phyloP scores from a whole-genome alignment of 2,329 filamentous ascomycete species.

The Exophiala sideris region DNA sequence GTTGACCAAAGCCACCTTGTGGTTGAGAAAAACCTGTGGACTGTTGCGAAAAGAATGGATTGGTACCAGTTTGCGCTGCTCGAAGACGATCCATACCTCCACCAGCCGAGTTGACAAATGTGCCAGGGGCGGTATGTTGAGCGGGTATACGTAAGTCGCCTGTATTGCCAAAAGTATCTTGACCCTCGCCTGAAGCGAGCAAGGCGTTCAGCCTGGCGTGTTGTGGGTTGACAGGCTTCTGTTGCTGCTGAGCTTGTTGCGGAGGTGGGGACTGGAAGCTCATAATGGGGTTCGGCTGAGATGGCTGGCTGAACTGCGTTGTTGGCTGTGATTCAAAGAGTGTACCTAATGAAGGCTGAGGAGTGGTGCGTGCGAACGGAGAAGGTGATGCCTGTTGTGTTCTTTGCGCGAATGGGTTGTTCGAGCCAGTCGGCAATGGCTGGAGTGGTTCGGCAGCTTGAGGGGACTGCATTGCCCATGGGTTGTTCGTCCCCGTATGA shows the following conservation, averaged over 20 bases:
- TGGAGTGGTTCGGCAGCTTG: slow-evolving; percentile 64
- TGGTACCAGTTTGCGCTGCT: slow-evolving; percentile 67
- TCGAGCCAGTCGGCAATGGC: slow-evolving; percentile 87
- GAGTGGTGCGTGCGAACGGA: slow-evolving; percentile 59
- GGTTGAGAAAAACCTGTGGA: slow-evolving; percentile 60
- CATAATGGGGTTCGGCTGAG: slow-evolving; percentile 53
- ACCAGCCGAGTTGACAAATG: slow-evolving; percentile 93
- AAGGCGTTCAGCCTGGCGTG: slow-evolving; percentile 78
- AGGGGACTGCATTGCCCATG: slow-evolving; percentile 69
- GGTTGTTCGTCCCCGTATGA: slow-evolving; percentile 86
- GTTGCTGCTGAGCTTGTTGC: slow-evolving; percentile 42
- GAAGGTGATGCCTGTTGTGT: slow-evolving; percentile 34
- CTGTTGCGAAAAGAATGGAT: slow-evolving; percentile 83
- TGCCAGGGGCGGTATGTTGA: slow-evolving; percentile 93
- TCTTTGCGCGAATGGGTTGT: slow-evolving; percentile 80
- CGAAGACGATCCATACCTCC: slow-evolving; percentile 72
- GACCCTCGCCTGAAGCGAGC: slow-evolving; percentile 80
- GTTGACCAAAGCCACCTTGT: slow-evolving; percentile 32
- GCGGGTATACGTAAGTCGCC: slow-evolving; percentile 92
- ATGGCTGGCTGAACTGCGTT: slow-evolving; percentile 49
- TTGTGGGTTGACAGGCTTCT: slow-evolving; percentile 51
- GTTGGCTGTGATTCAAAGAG: slow-evolving; percentile 83
- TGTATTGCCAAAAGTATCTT: slow-evolving; percentile 97
- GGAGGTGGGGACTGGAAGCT: slow-evolving; percentile 44
- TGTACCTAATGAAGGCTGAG: slow-evolving; percentile 68